Evolutionary conservation across 306 rosid genomes (phyloP).

Genomic region (Fragaria nilgerrensis): DNA sequence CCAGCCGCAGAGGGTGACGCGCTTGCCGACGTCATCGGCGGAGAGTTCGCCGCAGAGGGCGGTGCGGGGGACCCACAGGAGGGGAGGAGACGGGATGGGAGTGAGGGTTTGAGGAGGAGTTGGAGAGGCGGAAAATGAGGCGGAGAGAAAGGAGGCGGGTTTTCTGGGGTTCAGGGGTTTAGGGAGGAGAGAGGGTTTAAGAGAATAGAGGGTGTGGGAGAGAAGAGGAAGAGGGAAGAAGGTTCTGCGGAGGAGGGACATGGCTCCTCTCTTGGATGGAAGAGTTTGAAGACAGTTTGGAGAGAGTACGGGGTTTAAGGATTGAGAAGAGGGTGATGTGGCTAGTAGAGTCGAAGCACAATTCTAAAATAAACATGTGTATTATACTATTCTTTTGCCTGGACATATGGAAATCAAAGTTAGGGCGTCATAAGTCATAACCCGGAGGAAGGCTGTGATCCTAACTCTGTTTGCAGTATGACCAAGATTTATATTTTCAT

Average conservation of each 20-base stretch:
- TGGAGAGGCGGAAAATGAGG: neutral
- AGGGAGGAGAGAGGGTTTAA: neutral
- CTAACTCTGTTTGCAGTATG: too few relatives aligned
- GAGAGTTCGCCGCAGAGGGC: slow-evolving; percentile 60
- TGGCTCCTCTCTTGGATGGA: slow-evolving; percentile 19
- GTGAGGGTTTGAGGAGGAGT: slow-evolving; percentile 40
- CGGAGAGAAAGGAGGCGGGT: slow-evolving; percentile 18
- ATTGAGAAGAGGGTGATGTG: neutral
- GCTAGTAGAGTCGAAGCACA: too few relatives aligned
- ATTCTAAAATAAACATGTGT: too few relatives aligned
- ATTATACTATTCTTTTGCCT: too few relatives aligned
- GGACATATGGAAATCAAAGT: too few relatives aligned
- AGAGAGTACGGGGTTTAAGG: neutral
- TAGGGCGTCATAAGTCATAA: too few relatives aligned
- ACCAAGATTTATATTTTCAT: too few relatives aligned
- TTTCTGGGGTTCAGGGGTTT: slow-evolving; percentile 1
- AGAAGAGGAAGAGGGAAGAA: slow-evolving; percentile 16
- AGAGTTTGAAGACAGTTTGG: neutral
- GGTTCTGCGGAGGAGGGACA: slow-evolving; percentile 52
- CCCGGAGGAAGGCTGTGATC: too few relatives aligned
- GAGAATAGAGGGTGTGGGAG: slow-evolving; percentile 18
- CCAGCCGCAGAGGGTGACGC: slow-evolving; percentile 85
- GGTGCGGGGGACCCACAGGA: slow-evolving; percentile 65
- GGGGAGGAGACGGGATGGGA: slow-evolving; percentile 26
- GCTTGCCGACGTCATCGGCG: slow-evolving; percentile 54